These are phyloP conservation scores for Hypoxylon sp. DNA, from an alignment of 2,329 filamentous ascomycete species.

Conservation along the genomic window DNA sequence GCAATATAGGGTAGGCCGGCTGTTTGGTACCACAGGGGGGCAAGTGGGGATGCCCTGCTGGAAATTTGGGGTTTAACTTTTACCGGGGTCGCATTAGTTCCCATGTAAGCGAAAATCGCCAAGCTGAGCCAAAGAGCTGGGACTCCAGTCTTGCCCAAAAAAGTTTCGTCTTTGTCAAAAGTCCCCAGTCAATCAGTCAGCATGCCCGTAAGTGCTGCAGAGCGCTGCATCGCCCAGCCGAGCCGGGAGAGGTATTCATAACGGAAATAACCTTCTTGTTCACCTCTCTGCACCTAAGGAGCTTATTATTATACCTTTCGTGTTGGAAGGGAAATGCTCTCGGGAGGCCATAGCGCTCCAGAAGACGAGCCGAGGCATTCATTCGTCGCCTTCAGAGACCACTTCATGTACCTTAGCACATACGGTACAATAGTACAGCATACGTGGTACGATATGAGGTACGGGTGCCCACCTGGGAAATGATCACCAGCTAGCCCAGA, in stretches of 20 bases:
- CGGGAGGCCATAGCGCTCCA: constrained; percentile 6
- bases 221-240: constrained; percentile 16
- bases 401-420: constrained; percentile 8
- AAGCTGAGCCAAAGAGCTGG: constrained; percentile 49
- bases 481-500: constrained; percentile 47
- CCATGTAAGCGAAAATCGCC: constrained; percentile 48
- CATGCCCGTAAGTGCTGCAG: constrained; percentile 13
- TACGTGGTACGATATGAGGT: constrained; percentile 44
- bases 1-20: constrained; percentile 52
- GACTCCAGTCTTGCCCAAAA: constrained; percentile 27
- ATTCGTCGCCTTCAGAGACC: constrained; percentile 27
- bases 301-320: not conserved
- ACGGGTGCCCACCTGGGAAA: constrained; percentile 33
- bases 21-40: constrained; percentile 43
- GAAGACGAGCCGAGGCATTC: constrained; percentile 20
- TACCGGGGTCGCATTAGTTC: constrained; percentile 50
- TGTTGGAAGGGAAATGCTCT: constrained; percentile 4
- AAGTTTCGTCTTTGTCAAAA: constrained; percentile 33
- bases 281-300: not conserved
- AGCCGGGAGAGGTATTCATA: constrained; percentile 20
- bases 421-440: constrained; percentile 24
- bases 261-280: constrained; percentile 16
- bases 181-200: constrained; percentile 35
- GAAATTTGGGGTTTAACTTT: constrained; percentile 46
- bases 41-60: constrained; percentile 34